A percentile compares a stretch with the other conserved stretches of the same genome.
Evolutionary conservation across 2,329 filamentous ascomycete genomes (phyloP).

Genomic region (Aureobasidium pullulans): DNA sequence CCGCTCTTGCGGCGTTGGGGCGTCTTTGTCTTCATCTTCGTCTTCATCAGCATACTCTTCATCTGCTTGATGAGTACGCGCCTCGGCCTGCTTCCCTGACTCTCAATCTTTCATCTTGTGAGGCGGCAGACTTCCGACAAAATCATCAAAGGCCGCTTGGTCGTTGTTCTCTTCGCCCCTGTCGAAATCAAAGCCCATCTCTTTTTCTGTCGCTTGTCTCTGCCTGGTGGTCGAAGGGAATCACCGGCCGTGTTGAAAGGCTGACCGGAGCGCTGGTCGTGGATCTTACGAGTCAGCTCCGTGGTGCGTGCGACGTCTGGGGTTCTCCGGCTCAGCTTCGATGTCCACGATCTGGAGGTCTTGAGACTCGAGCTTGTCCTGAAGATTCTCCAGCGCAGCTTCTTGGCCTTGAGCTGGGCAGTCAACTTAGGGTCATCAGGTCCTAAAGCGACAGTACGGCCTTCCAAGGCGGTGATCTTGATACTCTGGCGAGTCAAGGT

Average conservation of each 20-base stretch:
- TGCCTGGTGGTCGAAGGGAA: too few relatives aligned
- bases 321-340: background rate
- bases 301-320: background rate
- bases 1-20: background rate
- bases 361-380: background rate
- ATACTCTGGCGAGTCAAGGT: too few relatives aligned
- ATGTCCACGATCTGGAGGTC: background rate
- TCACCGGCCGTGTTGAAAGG: too few relatives aligned
- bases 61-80: background rate
- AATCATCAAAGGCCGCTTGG: slow-evolving; percentile 21
- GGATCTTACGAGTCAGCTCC: background rate
- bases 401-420: too few relatives aligned
- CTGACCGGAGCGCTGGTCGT: background rate
- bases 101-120: background rate
- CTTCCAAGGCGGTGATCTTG: too few relatives aligned
- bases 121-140: slow-evolving; percentile 18
- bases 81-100: background rate
- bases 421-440: too few relatives aligned
- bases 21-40: background rate
- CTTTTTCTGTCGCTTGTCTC: too few relatives aligned
- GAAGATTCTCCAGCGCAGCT: too few relatives aligned
- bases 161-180: slow-evolving; percentile 25
- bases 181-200: slow-evolving; percentile 23
- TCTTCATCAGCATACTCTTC: slow-evolving; percentile 3
- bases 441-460: too few relatives aligned